phyloP scores from a whole-genome alignment of 495 filamentous ascomycete species.

The Evernia prunastri region DNA sequence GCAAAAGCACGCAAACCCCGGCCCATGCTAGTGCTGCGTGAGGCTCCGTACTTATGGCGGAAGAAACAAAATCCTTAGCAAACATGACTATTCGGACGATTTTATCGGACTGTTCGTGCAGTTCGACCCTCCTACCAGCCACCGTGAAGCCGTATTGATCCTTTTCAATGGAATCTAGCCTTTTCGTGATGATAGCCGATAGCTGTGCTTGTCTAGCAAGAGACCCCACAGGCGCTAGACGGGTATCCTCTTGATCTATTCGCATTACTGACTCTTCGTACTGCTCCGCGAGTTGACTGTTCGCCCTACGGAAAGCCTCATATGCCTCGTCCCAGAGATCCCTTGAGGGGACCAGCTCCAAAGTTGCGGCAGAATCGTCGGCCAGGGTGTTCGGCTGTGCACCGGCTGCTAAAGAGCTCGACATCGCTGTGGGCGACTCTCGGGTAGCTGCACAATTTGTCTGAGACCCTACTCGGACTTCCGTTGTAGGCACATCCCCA shows the following conservation, averaged over 20 bases:
- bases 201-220: background rate
- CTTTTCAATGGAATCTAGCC: background rate
- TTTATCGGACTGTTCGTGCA: constrained; percentile 17
- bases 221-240: background rate
- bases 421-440: background rate
- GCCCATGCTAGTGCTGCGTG: constrained; percentile 18
- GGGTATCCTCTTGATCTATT: background rate
- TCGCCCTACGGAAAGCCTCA: background rate
- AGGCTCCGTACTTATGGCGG: constrained; percentile 15
- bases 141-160: background rate
- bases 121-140: background rate
- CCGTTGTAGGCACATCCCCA: background rate
- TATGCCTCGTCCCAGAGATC: background rate
- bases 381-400: background rate
- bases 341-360: background rate
- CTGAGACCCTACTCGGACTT: background rate
- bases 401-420: background rate
- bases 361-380: background rate
- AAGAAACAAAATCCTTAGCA: constrained; percentile 19
- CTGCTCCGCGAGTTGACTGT: background rate
- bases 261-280: background rate
- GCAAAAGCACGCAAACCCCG: constrained; percentile 19
- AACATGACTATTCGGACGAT: constrained; percentile 12
- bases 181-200: background rate
- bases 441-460: background rate